Conservation (phyloP, 495 filamentous ascomycete species). For the Aspergillus panamensis region DNA sequence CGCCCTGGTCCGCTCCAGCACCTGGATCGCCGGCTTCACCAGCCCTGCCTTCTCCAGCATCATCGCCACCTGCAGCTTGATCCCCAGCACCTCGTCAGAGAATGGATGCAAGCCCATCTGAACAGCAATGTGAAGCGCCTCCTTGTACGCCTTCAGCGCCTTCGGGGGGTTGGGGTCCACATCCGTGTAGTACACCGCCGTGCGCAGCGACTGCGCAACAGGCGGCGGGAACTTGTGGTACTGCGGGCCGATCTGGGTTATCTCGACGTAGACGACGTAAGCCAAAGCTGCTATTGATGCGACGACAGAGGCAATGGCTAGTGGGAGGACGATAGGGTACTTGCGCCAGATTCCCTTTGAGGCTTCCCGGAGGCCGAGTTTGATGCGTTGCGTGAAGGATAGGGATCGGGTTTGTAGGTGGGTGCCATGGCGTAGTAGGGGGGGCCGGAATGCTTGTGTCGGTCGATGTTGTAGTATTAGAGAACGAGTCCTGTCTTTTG, state of each 20-base stretch:
- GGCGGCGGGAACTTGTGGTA: conserved; percentile 77
- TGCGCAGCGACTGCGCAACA: conserved; percentile 76
- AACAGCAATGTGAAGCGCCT: conserved; percentile 65
- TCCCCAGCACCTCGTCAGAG: conserved; percentile 82
- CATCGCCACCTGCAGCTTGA: conserved; percentile 75
- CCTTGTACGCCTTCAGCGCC: conserved; percentile 76
- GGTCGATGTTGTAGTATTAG: background rate
- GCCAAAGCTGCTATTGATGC: conserved; percentile 33
- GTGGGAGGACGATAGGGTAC: conserved; percentile 41
- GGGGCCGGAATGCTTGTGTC: background rate
- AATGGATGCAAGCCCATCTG: conserved; percentile 79
- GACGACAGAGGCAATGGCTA: conserved; percentile 49
- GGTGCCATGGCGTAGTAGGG: background rate
- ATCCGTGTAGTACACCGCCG: conserved; percentile 82
- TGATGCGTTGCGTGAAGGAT: conserved; percentile 20
- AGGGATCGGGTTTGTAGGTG: conserved; percentile 11
- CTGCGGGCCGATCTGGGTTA: conserved; percentile 56
- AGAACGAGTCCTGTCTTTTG: background rate
- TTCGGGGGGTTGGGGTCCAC: conserved; percentile 62
- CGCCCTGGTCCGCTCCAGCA: conserved; percentile 59
- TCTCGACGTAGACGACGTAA: conserved; percentile 59
- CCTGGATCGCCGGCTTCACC: conserved; percentile 61
- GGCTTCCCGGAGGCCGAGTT: conserved; percentile 36
- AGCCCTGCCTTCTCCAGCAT: conserved; percentile 73
- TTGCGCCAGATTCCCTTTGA: conserved; percentile 47